phyloP scores from a whole-genome alignment of 805 yeast genomes.

The Lipomyces japonicus region DNA sequence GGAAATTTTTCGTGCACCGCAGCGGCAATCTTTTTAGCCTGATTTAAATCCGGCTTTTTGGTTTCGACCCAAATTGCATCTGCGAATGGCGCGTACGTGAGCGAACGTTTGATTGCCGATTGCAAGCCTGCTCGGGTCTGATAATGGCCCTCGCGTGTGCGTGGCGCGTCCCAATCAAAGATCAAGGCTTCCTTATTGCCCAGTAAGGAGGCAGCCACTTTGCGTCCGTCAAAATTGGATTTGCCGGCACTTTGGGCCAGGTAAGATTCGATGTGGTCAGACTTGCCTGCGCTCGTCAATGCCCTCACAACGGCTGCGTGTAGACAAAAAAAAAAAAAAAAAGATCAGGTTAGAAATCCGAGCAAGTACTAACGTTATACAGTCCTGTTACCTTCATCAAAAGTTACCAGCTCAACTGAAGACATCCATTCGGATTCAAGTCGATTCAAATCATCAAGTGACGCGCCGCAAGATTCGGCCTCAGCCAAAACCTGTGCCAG shows the following conservation, averaged over 20 bases:
- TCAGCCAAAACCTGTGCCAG: conserved; percentile 45
- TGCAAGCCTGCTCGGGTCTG: conserved; percentile 49
- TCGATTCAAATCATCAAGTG: conserved; percentile 38
- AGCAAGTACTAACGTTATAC: conserved; percentile 30
- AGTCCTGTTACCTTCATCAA: conserved; percentile 46
- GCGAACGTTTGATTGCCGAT: conserved; percentile 52
- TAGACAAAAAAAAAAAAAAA: not conserved
- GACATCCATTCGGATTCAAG: conserved; percentile 50
- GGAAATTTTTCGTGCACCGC: conserved; percentile 49
- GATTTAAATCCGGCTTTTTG: conserved; percentile 52
- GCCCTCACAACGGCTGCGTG: conserved; percentile 5
- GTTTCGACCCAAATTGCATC: conserved; percentile 64
- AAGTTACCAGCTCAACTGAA: conserved; percentile 44
- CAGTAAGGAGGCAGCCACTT: conserved; percentile 31
- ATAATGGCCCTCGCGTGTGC: conserved; percentile 57
- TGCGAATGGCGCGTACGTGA: conserved; percentile 55
- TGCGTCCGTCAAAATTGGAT: conserved; percentile 33
- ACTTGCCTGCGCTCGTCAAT: conserved; percentile 29
- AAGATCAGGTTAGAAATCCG: conserved; percentile 25
- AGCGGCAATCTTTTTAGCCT: conserved; percentile 49
- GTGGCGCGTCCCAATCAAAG: conserved; percentile 60
- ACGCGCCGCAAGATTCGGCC: conserved; percentile 44
- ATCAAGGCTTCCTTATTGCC: conserved; percentile 35
- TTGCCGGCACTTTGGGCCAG: conserved; percentile 33
- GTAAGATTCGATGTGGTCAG: conserved; percentile 36